Percentiles rank a stretch among this genome's conserved stretches.
These are phyloP conservation scores for Fusarium vanettenii DNA, from an alignment of 2,329 filamentous ascomycete genomes.

Conservation along the genomic window DNA sequence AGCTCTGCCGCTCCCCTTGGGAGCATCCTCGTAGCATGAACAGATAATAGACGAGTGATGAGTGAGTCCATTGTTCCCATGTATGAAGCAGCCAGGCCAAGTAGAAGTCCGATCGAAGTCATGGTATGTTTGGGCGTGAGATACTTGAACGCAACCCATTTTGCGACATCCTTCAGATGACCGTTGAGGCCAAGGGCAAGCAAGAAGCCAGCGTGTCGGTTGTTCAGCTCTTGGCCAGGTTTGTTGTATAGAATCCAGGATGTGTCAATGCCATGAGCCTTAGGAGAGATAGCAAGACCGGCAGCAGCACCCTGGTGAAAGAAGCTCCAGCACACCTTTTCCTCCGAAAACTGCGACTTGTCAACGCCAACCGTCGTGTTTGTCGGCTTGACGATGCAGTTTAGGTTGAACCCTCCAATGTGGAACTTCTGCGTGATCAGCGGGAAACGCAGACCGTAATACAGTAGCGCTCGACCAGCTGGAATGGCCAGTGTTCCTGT, in stretches of 20 bases:
- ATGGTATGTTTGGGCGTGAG: slow-evolving; percentile 99
- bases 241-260: slow-evolving; percentile 99
- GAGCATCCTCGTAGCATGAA: slow-evolving; percentile 95
- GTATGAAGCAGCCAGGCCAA: slow-evolving; percentile 93
- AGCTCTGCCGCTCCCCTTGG: slow-evolving; percentile 92
- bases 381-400: slow-evolving; percentile 90
- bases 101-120: slow-evolving; percentile 95
- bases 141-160: slow-evolving; percentile 99
- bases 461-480: slow-evolving; percentile 85
- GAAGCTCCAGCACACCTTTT: slow-evolving; percentile 98
- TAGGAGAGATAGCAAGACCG: slow-evolving; percentile 88
- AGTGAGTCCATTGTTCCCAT: slow-evolving; percentile 97
- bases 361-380: slow-evolving; percentile 96
- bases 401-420: slow-evolving; percentile 90
- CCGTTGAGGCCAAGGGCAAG: slow-evolving; percentile 93
- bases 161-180: slow-evolving; percentile 92
- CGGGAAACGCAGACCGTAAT: slow-evolving; percentile 88
- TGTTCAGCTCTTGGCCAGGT: slow-evolving; percentile 84
- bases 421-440: slow-evolving; percentile 92
- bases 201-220: slow-evolving; percentile 95
- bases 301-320: slow-evolving; percentile 97
- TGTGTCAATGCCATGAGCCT: slow-evolving; percentile 94
- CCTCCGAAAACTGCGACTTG: slow-evolving; percentile 86
- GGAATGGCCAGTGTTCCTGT: slow-evolving; percentile 90
- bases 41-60: slow-evolving; percentile 91